These are phyloP conservation scores for Trichoderma sp. DNA, from an alignment of 2,329 filamentous ascomycete species.

Conservation along the genomic window DNA sequence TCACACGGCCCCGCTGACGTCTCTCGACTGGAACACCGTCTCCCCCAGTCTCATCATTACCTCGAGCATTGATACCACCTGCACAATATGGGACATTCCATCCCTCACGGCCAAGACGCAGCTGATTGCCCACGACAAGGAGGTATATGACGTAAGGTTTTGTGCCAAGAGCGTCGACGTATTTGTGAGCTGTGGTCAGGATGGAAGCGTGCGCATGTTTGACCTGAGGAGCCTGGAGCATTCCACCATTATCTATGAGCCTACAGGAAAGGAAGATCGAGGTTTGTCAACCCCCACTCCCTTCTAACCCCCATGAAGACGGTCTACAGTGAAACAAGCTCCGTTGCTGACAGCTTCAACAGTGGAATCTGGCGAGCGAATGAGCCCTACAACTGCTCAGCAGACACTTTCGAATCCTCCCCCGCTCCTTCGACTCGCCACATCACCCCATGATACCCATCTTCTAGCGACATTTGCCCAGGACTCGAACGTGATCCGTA, in stretches of 20 bases:
- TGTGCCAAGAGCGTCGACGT: constrained; percentile 98
- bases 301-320: background rate
- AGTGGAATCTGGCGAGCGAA: constrained; percentile 56
- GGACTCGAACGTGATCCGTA: constrained; percentile 88
- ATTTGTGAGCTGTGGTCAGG: constrained; percentile 95
- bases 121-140: constrained; percentile 97
- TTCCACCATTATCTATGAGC: constrained; percentile 98
- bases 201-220: constrained; percentile 98
- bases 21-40: constrained; percentile 96
- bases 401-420: constrained; percentile 77
- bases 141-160: constrained; percentile 97
- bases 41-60: constrained; percentile 98
- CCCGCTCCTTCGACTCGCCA: constrained; percentile 77
- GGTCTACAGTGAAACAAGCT: background rate
- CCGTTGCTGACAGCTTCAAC: constrained; percentile 26
- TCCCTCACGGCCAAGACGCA: constrained; percentile 98
- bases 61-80: constrained; percentile 97
- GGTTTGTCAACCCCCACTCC: constrained; percentile 49
- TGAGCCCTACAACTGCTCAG: constrained; percentile 74
- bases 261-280: constrained; percentile 79
- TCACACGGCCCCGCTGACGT: constrained; percentile 94
- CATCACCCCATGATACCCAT: constrained; percentile 93
- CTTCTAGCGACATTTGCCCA: constrained; percentile 96
- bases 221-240: constrained; percentile 94
- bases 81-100: constrained; percentile 99